Evolutionary conservation across 148 eudicot genomes (phyloP), one percentile per base, ranked within the genome.

Genomic region (Rhododendron kiyosumense): DNA sequence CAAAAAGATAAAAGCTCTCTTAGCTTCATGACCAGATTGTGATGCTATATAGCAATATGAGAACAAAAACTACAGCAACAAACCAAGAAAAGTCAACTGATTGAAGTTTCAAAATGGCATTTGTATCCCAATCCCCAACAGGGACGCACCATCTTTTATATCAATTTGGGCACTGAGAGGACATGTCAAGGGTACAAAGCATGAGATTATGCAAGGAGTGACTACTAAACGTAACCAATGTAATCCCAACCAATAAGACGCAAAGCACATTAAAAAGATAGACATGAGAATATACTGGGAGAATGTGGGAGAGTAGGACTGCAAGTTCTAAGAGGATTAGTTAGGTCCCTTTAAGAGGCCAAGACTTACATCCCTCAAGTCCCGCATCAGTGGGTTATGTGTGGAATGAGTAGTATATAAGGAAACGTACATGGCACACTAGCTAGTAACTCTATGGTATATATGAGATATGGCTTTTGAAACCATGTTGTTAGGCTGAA

Each of bases 101-200:
- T 52, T 13, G 34, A 82, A 61, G 36, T 71, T 30, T 49, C 61
- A 79, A 28, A 34, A 28, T 81, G 69, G 46, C 46, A 20, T 17
- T 57, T 2, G 22, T 18, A 54, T 57, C 14, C 26, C 71, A 30
- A 81, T 18, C 13, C 7, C 46, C 79, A 38, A 75, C 38, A 38
- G 26, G 24, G 71, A 6, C 28, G n/a, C 34, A 81, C 22, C 15
- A 20, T 32, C 69, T 32, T 54, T 26, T 28, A 49, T 51, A 18
- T 3, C 2, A 57, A 28, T 54, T 30, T 81, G 38, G 83, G 63
- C 36, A 54, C 17, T 17, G 28, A 51, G 45, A 7, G 32, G 52
- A 34, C 12, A 17, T 43, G 38, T 87, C 80, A 36, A 54, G 78
- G 76, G 78, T 43, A 81, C 78, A 67, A 49, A 79, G 46, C 79